Evolutionary conservation across 164 flowering plant genomes (phyloP).

Genomic region (Tinospora cordifolia): DNA sequence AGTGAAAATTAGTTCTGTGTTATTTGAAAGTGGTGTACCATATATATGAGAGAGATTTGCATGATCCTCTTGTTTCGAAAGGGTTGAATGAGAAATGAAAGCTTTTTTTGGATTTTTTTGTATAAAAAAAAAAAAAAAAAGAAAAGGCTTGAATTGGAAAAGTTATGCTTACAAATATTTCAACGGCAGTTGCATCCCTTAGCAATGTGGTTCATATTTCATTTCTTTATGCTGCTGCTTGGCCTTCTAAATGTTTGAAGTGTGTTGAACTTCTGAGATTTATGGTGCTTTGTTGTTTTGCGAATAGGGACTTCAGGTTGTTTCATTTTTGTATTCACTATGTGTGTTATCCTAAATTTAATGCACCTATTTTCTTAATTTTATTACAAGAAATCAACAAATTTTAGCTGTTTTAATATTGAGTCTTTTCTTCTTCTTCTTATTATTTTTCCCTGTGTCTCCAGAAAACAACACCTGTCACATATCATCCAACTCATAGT

Average conservation of each 20-base stretch:
- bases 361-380: background rate
- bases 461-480: slow-evolving; percentile 61
- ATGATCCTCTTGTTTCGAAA: background rate
- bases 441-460: slow-evolving; percentile 4
- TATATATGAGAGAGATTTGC: background rate
- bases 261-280: background rate
- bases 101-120: too few species aligned
- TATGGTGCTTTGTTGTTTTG: background rate
- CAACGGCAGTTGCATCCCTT: too few species aligned
- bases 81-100: background rate
- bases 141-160: too few species aligned
- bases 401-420: background rate
- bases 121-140: too few species aligned
- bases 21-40: too few species aligned
- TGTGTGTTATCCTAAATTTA: background rate
- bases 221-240: too few species aligned
- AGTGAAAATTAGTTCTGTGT: too few species aligned
- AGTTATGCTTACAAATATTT: too few species aligned
- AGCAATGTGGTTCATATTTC: too few species aligned
- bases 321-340: background rate
- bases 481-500: slow-evolving; percentile 81
- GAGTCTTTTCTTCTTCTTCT: too few species aligned
- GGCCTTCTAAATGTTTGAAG: background rate
- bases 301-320: background rate
- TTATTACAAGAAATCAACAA: background rate